Evolutionary conservation across 768 basidiomycete species (phyloP).

Genomic region (Trametes coccinea): DNA sequence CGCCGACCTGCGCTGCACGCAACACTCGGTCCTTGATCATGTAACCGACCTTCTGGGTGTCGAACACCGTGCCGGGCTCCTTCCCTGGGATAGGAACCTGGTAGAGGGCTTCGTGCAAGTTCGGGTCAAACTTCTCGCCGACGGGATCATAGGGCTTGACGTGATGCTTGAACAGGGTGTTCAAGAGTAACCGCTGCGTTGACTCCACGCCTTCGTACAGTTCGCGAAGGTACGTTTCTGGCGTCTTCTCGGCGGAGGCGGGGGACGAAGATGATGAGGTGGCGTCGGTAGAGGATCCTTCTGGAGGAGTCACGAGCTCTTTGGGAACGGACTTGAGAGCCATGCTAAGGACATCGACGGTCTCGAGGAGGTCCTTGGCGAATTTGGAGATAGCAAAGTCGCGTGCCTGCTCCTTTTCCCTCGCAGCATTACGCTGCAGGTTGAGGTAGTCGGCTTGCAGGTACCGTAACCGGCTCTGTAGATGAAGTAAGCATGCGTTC

Average conservation of each 20-base stretch:
- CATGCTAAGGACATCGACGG: conserved; percentile 85
- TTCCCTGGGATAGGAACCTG: conserved; percentile 90
- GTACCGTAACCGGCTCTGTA: conserved; percentile 84
- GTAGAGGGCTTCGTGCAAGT: conserved; percentile 92
- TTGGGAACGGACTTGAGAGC: conserved; percentile 79
- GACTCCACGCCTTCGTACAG: conserved; percentile 87
- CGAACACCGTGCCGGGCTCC: conserved; percentile 85
- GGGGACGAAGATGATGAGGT: conserved; percentile 34
- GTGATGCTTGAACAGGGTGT: conserved; percentile 89
- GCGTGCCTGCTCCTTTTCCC: conserved; percentile 89
- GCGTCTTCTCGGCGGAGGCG: conserved; percentile 46
- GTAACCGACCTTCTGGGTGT: conserved; percentile 90
- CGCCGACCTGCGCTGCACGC: conserved; percentile 95
- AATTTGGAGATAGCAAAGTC: conserved; percentile 94
- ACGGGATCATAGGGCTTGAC: conserved; percentile 90
- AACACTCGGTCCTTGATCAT: conserved; percentile 92
- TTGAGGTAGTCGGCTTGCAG: conserved; percentile 95
- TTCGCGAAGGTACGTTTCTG: conserved; percentile 61
- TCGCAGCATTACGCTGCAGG: conserved; percentile 85
- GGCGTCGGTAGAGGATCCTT: conserved; percentile 21
- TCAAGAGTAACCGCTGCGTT: conserved; percentile 86
- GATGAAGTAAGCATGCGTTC: not conserved
- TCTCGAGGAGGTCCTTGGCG: conserved; percentile 85
- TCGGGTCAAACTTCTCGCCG: conserved; percentile 94
- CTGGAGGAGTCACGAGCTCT: conserved; percentile 38